These are phyloP conservation scores for Sclerotinia trifoliorum DNA, from an alignment of 2,329 filamentous ascomycete genomes.

Conservation along the genomic window DNA sequence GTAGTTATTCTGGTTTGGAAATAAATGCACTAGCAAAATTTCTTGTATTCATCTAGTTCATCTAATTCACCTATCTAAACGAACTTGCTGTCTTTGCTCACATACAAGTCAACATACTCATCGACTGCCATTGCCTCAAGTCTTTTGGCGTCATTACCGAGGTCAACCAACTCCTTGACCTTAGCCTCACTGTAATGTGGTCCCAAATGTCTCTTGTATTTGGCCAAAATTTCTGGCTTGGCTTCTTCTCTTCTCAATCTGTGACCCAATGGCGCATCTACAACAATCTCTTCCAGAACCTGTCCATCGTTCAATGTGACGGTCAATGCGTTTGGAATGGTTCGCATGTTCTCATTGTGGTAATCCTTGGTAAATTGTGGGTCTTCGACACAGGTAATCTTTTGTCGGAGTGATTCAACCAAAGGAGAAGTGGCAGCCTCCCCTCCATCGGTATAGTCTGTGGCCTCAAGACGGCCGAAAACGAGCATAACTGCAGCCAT, in stretches of 20 bases:
- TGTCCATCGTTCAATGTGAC: constrained; percentile 95
- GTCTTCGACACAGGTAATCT: constrained; percentile 96
- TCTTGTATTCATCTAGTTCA: constrained; percentile 38
- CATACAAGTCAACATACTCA: constrained; percentile 86
- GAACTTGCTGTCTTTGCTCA: constrained; percentile 62
- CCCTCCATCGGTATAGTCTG: constrained; percentile 87
- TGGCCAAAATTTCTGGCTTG: constrained; percentile 93
- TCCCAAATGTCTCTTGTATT: constrained; percentile 89
- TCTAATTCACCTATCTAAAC: constrained; percentile 10
- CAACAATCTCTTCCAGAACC: constrained; percentile 81
- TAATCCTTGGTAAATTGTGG: constrained; percentile 92
- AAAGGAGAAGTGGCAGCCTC: constrained; percentile 89
- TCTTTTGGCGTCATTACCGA: constrained; percentile 72
- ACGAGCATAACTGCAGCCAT: constrained; percentile 97
- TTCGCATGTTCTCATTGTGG: constrained; percentile 88
- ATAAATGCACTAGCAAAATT: not conserved
- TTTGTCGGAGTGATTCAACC: constrained; percentile 86
- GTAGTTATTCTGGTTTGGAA: no score
- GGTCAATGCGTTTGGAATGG: constrained; percentile 95
- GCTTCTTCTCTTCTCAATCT: constrained; percentile 89
- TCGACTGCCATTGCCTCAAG: constrained; percentile 83
- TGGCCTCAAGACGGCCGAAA: constrained; percentile 89
- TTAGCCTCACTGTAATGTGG: constrained; percentile 76
- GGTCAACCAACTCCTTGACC: constrained; percentile 78
- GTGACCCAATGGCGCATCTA: constrained; percentile 94